A percentile compares a stretch with the other conserved stretches of the same genome.
Conservation (phyloP, 805 yeast species). For the Jamesozyma gamospora region DNA sequence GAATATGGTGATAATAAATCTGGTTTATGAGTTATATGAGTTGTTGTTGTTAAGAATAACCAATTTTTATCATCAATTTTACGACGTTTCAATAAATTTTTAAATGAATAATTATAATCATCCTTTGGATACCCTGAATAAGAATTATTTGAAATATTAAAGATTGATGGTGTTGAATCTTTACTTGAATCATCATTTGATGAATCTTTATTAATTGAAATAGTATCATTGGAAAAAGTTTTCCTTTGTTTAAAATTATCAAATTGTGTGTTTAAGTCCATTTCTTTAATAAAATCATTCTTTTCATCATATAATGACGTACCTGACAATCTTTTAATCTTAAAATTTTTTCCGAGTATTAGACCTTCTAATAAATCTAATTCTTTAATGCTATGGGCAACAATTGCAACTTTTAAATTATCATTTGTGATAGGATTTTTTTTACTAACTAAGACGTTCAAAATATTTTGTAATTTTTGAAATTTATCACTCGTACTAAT, state of each 20-base stretch:
- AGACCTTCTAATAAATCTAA: conserved; percentile 71
- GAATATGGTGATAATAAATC: conserved; percentile 27
- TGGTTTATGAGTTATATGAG: conserved; percentile 32
- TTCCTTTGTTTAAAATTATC: background rate
- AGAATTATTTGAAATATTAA: background rate
- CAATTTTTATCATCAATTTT: conserved; percentile 20
- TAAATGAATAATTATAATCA: conserved; percentile 21
- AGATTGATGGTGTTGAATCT: conserved; percentile 1
- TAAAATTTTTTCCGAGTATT: conserved; percentile 58
- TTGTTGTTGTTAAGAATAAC: conserved; percentile 38
- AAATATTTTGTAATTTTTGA: conserved; percentile 39
- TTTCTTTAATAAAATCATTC: conserved; percentile 9
- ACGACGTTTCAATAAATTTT: conserved; percentile 6
- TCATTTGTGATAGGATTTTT: conserved; percentile 6
- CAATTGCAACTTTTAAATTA: conserved; percentile 30
- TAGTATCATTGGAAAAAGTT: background rate
- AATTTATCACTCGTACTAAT: conserved; percentile 51
- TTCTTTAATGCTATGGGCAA: conserved; percentile 57
- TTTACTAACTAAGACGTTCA: conserved; percentile 17
- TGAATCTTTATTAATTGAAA: background rate
- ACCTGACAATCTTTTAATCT: conserved; percentile 60
- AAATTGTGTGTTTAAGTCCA: background rate
- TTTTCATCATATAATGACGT: conserved; percentile 41
- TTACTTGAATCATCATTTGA: background rate
- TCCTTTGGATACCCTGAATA: conserved; percentile 18